A percentile compares a stretch with the other conserved stretches of the same genome.
Evolutionary conservation across 2,329 filamentous ascomycete genomes (phyloP).

Genomic region (Fusarium oxysporum): DNA sequence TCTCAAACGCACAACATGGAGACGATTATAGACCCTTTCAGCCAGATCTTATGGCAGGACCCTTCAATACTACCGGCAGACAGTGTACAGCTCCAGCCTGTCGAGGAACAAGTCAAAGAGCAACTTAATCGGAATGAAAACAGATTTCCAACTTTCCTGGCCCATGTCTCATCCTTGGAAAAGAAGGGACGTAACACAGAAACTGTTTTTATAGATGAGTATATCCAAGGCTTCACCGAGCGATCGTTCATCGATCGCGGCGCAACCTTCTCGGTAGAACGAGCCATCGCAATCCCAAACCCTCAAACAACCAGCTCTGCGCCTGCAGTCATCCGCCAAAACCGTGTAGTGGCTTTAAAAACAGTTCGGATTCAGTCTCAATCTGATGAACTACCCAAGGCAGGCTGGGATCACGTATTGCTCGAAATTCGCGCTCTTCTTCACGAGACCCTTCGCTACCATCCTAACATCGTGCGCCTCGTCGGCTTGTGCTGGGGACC

Average conservation of each 20-base stretch:
- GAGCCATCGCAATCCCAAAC: not conserved
- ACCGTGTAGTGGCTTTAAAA: not conserved
- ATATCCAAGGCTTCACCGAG: not conserved
- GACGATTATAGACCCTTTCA: not conserved
- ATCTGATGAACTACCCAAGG: not conserved
- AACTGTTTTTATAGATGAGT: not conserved
- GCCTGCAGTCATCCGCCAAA: not conserved
- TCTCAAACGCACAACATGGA: fast-evolving
- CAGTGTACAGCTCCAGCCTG: fast-evolving
- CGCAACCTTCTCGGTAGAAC: not conserved
- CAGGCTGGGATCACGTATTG: slow-evolving; percentile 3
- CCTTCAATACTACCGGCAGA: fast-evolving
- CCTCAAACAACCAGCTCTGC: not conserved
- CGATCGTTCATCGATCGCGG: not conserved
- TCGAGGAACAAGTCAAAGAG: fast-evolving
- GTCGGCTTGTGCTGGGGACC: not conserved
- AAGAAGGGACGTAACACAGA: not conserved
- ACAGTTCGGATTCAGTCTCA: not conserved
- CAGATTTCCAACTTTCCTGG: not conserved
- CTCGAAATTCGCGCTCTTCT: slow-evolving; percentile 8
- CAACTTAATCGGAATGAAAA: not conserved
- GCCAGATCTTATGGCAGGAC: not conserved
- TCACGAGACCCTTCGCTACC: not conserved
- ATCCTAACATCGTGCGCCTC: not conserved
- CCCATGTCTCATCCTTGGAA: not conserved